Conservation (phyloP, 2,329 filamentous ascomycete species). For the Ophiostoma ips region DNA sequence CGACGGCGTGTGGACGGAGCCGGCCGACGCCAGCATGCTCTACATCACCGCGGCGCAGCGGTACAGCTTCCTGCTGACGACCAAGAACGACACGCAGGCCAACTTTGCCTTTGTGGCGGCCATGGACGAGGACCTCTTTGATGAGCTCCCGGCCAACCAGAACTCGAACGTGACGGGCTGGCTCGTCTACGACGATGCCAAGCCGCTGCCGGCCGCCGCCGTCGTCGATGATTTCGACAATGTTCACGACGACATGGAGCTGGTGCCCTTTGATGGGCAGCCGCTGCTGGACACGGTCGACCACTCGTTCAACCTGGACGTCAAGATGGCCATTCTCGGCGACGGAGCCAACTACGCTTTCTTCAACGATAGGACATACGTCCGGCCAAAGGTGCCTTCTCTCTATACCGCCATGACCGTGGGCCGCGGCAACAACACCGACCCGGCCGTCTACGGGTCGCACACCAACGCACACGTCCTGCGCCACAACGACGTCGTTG, state of each 20-base stretch:
- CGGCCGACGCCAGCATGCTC: constrained; percentile 44
- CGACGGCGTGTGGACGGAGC: constrained; percentile 55
- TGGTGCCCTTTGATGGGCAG: constrained; percentile 55
- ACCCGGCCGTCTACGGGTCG: constrained; percentile 50
- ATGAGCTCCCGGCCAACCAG: constrained; percentile 48
- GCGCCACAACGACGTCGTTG: constrained; percentile 50
- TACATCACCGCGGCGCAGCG: constrained; percentile 57
- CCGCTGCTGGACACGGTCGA: constrained; percentile 46
- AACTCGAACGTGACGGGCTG: constrained; percentile 55
- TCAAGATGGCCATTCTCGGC: constrained; percentile 52
- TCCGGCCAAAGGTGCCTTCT: constrained; percentile 58
- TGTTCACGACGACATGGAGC: constrained; percentile 56
- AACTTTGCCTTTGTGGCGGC: constrained; percentile 57
- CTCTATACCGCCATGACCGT: constrained; percentile 61
- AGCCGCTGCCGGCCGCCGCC: constrained; percentile 35
- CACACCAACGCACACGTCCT: constrained; percentile 55
- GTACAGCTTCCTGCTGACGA: constrained; percentile 49
- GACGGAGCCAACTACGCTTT: constrained; percentile 58
- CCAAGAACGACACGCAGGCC: constrained; percentile 45
- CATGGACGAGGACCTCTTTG: constrained; percentile 62
- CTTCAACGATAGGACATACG: constrained; percentile 69
- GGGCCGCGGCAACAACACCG: constrained; percentile 40
- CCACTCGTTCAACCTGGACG: constrained; percentile 46
- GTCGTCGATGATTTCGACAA: constrained; percentile 42
- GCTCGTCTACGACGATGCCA: constrained; percentile 41